Evolutionary conservation across 306 rosid genomes (phyloP).

Genomic region (Dicorynia guianensis): DNA sequence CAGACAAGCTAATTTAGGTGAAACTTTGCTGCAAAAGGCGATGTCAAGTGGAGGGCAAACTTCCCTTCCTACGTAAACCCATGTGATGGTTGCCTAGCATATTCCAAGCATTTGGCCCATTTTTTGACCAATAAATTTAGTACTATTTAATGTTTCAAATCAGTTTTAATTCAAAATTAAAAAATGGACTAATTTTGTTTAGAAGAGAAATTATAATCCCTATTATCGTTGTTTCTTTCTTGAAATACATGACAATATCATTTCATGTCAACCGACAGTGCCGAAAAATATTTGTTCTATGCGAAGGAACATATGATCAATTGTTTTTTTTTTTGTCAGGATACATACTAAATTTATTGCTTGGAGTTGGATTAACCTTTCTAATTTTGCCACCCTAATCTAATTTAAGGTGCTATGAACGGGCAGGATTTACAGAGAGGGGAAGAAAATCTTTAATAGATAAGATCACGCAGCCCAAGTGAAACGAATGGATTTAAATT

Average conservation of each 20-base stretch:
- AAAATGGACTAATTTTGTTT: too few relatives aligned
- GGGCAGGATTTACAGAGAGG: slow-evolving; percentile 20
- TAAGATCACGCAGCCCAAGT: slow-evolving; percentile 45
- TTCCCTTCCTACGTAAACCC: slow-evolving; percentile 4
- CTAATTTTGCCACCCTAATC: slow-evolving; percentile 1
- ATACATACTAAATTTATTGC: neutral
- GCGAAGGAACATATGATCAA: too few relatives aligned
- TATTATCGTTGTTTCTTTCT: too few relatives aligned
- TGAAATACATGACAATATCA: too few relatives aligned
- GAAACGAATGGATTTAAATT: slow-evolving; percentile 25
- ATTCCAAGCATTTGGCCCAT: neutral
- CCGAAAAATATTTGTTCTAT: too few relatives aligned
- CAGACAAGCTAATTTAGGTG: neutral
- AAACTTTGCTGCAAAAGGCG: slow-evolving; percentile 14
- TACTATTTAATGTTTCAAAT: too few relatives aligned
- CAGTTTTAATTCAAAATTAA: too few relatives aligned
- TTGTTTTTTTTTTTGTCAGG: too few relatives aligned
- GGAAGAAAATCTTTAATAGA: slow-evolving; percentile 39
- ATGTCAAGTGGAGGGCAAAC: neutral
- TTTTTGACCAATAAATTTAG: too few relatives aligned
- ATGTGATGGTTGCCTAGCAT: neutral
- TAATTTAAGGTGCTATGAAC: slow-evolving; percentile 8
- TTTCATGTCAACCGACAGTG: too few relatives aligned
- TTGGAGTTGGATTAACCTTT: neutral
- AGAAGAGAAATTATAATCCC: too few relatives aligned